These are phyloP conservation scores for Tolypocladium endophyticum DNA, from an alignment of 2,329 filamentous ascomycete species.

Conservation along the genomic window DNA sequence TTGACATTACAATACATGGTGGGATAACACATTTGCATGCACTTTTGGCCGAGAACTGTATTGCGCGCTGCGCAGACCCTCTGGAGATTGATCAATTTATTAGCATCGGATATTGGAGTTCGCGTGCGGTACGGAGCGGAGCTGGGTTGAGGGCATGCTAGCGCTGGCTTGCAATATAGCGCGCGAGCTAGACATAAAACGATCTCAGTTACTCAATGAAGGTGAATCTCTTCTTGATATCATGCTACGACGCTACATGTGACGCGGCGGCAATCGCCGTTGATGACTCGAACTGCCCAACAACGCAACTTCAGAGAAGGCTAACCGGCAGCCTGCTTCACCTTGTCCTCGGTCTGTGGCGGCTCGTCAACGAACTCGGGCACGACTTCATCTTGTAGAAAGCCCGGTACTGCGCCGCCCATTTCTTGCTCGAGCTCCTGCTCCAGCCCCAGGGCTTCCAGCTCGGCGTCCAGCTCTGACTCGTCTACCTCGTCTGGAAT, in stretches of 20 bases:
- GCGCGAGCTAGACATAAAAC: background rate
- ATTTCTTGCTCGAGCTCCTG: constrained; percentile 73
- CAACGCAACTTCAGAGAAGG: background rate
- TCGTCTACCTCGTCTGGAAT: constrained; percentile 96
- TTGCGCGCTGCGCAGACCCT: background rate
- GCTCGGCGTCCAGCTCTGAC: constrained; percentile 87
- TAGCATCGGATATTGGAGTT: background rate
- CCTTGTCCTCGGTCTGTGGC: constrained; percentile 59
- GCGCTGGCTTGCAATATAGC: background rate
- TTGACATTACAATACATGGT: background rate
- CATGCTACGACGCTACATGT: background rate
- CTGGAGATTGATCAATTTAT: background rate
- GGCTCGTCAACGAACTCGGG: constrained; percentile 91
- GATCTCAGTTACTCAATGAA: background rate
- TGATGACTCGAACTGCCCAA: background rate
- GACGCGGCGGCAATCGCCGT: background rate
- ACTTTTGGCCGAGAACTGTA: background rate
- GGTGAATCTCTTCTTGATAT: background rate
- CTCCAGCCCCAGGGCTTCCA: constrained; percentile 90
- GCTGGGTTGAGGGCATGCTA: background rate
- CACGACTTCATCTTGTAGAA: constrained; percentile 77
- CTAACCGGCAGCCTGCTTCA: constrained; percentile 67
- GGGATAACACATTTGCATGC: background rate
- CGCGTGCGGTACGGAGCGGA: background rate
- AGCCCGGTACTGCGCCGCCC: constrained; percentile 61